Base-by-base conservation (phyloP, 768 basidiomycete species). In the Leucocoprinus sp. region DNA sequence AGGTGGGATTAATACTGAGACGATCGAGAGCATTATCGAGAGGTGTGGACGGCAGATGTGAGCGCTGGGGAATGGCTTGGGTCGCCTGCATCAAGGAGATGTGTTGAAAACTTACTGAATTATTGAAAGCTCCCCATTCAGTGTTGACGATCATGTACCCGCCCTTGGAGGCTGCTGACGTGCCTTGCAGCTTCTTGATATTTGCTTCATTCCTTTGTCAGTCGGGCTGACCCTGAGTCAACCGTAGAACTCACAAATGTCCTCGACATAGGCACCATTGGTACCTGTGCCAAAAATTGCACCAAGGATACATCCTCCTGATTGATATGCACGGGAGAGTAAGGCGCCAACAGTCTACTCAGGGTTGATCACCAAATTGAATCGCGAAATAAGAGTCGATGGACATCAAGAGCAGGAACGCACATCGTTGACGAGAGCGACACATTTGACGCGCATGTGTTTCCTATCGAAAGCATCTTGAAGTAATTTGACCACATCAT, bases 61-160 rank as follows among this genome's bases (percentile, higher is more conserved):
- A 71, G 46, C 93, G 82, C 84, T 93, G 35, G 28, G 22, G n/a
- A 21, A 7, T 12, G 17, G 26, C 23, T n/a, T 8, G n/a, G 9
- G 41, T 5, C 8, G 31, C 11, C n/a, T 31, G 8, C 9, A 15
- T 40, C 36, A 17, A 17, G 17, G 37, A 5, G 35, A 12, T 2
- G 15, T n/a, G 31, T 8, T 31, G 31, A 31, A 14, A 17, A 64
- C 80, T 54, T 60, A 91, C 92, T 40, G 81, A 75, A 64, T 96
- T 98, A 64, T 99, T 89, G 66, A 98, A 96, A 19, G 80, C 96
- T 50, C 96, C 96, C 96, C 95, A 98, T 67, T 98, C 96, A 5
- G 89, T 89, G 66, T 99, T 99, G 46, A 98, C 79, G 45, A 97
- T 76, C 96, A 99, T 99, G 52, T 75, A 65, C 15, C 82, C 86